Percentiles rank a stretch among this genome's conserved stretches.
phyloP scores from a whole-genome alignment of 257 asterid species.

The Cinchona pubescens region DNA sequence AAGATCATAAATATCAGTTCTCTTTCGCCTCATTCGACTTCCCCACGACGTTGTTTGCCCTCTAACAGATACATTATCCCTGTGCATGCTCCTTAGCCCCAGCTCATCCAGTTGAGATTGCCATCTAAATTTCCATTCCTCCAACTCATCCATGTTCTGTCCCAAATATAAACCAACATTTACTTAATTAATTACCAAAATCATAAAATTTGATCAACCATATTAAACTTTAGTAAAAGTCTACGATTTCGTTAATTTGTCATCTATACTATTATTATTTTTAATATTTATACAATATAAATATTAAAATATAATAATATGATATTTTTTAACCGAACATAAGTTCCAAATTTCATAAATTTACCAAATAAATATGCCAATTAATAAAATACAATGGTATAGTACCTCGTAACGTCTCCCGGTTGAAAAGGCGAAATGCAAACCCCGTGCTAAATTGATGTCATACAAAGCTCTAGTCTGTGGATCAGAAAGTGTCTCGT shows the following conservation, averaged over 20 bases:
- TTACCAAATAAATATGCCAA: too few species aligned
- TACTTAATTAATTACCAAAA: neutral
- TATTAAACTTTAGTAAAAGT: neutral
- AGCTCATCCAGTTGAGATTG: constrained; percentile 44
- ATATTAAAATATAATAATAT: too few species aligned
- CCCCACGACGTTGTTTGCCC: constrained; percentile 46
- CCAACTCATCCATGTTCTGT: constrained; percentile 30
- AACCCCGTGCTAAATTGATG: constrained; percentile 34
- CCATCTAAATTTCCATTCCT: constrained; percentile 42
- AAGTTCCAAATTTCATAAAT: too few species aligned
- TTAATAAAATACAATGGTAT: too few species aligned
- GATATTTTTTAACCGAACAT: too few species aligned
- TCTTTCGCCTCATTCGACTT: constrained; percentile 35
- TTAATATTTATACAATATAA: too few species aligned
- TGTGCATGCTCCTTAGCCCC: constrained; percentile 22
- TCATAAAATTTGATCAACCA: neutral
- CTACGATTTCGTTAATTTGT: too few species aligned
- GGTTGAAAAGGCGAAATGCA: constrained; percentile 18
- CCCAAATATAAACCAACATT: neutral
- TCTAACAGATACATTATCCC: neutral
- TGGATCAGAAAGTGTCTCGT: constrained; percentile 57
- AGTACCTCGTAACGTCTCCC: constrained; percentile 11
- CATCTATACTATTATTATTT: too few species aligned
- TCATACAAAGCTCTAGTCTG: constrained; percentile 45
- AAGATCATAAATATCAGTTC: constrained; percentile 11